Conservation (phyloP, 495 filamentous ascomycete species). For the Penicillium tannophilum region DNA sequence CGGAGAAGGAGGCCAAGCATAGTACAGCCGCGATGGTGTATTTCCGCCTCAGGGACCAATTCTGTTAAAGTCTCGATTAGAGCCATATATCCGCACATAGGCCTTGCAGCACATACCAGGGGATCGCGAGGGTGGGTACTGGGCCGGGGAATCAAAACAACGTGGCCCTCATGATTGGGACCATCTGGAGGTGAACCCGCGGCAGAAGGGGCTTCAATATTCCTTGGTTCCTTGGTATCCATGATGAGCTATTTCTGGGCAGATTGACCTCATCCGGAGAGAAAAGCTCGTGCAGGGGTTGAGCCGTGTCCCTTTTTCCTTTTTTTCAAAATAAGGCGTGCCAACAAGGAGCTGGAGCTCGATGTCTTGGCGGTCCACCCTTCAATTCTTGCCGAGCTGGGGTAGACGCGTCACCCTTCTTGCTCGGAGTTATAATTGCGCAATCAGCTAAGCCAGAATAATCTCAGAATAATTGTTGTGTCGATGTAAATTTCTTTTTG, state of each 20-base stretch:
- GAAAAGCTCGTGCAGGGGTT: neutral
- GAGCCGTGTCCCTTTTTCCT: neutral
- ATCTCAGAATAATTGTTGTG: neutral
- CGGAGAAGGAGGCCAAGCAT: slow-evolving; percentile 37
- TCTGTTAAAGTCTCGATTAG: slow-evolving; percentile 25
- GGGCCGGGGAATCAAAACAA: slow-evolving; percentile 52
- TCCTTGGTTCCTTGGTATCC: slow-evolving; percentile 15
- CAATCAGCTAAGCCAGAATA: neutral
- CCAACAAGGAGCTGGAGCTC: neutral
- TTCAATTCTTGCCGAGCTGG: neutral
- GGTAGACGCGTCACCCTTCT: neutral
- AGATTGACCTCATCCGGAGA: slow-evolving; percentile 1
- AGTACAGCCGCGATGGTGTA: slow-evolving; percentile 36
- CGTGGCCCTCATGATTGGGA: slow-evolving; percentile 11
- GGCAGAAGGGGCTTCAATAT: slow-evolving; percentile 11
- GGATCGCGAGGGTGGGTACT: slow-evolving; percentile 50
- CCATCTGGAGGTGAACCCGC: neutral
- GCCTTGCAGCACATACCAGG: slow-evolving; percentile 29
- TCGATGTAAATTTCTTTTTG: neutral
- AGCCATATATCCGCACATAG: neutral
- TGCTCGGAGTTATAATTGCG: neutral
- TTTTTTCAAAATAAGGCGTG: no score
- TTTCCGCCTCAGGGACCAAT: slow-evolving; percentile 49
- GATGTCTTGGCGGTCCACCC: neutral
- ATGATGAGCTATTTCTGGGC: slow-evolving; percentile 1